Evolutionary conservation across 2,329 filamentous ascomycete species (phyloP).

Genomic region (Colletotrichum plurivorum): DNA sequence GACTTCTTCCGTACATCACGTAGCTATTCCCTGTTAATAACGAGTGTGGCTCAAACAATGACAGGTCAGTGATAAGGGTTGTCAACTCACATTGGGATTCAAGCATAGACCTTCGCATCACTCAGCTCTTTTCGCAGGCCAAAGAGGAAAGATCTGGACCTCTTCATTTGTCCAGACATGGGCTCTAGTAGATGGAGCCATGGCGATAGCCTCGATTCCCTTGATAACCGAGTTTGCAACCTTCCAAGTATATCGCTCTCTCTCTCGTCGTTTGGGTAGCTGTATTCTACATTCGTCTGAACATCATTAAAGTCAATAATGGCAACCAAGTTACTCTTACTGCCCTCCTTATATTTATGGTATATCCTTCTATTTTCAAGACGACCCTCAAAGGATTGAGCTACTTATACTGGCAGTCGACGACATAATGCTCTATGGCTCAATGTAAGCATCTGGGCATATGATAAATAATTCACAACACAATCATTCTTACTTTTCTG

Average conservation of each 20-base stretch:
- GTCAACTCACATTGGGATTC: too few relatives aligned
- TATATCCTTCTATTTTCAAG: constrained; percentile 56
- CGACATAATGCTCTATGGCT: constrained; percentile 3
- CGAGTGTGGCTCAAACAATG: too few relatives aligned
- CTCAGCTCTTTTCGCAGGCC: too few relatives aligned
- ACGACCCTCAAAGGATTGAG: constrained; percentile 49
- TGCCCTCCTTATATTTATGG: constrained; percentile 45
- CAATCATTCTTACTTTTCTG: neutral
- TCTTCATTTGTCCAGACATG: constrained; percentile 44
- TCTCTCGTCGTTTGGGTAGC: constrained; percentile 35
- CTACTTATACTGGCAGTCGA: constrained; percentile 4
- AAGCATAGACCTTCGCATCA: too few relatives aligned
- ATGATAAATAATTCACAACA: too few relatives aligned
- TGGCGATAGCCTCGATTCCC: constrained; percentile 46
- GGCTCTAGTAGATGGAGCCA: constrained; percentile 48
- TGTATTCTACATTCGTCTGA: constrained; percentile 27
- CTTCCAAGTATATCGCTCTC: constrained; percentile 34
- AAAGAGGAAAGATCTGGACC: constrained; percentile 45
- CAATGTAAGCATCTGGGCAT: neutral
- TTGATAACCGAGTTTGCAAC: constrained; percentile 4
- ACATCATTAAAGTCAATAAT: neutral
- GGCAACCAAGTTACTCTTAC: neutral
- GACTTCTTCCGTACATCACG: too few relatives aligned
- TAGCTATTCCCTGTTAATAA: too few relatives aligned
- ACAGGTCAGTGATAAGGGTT: too few relatives aligned